These are phyloP conservation scores for Fusarium albosuccineum DNA, from an alignment of 2,329 filamentous ascomycete genomes.

Conservation along the genomic window DNA sequence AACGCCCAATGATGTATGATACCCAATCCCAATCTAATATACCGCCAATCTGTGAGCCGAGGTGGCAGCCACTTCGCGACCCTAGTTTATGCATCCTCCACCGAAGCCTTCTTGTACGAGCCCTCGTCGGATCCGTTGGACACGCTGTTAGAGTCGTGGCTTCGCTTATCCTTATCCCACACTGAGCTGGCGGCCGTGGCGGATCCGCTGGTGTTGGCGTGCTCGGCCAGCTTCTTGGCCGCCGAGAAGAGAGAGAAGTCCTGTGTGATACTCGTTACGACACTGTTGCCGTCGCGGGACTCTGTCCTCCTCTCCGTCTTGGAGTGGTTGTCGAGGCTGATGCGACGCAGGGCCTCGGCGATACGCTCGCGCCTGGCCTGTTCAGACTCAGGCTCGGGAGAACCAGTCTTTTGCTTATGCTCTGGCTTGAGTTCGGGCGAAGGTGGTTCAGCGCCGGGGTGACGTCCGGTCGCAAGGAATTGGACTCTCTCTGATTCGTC, in stretches of 20 bases:
- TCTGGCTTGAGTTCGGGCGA: constrained; percentile 11
- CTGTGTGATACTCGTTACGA: constrained; percentile 37
- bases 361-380: constrained; percentile 36
- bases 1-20: constrained; percentile 32
- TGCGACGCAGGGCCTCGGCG: constrained; percentile 37
- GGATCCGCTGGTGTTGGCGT: constrained; percentile 35
- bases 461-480: constrained; percentile 37
- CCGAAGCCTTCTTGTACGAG: constrained; percentile 43
- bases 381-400: constrained; percentile 25
- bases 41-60: background rate
- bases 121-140: constrained; percentile 29
- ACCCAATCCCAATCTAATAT: constrained; percentile 7
- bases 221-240: constrained; percentile 34
- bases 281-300: constrained; percentile 30
- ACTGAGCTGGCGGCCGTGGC: constrained; percentile 43
- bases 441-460: constrained; percentile 30
- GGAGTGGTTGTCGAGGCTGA: constrained; percentile 33
- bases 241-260: constrained; percentile 45
- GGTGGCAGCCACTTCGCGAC: background rate
- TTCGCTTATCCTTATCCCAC: constrained; percentile 33
- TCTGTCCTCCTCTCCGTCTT: constrained; percentile 19
- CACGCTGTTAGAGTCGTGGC: constrained; percentile 29
- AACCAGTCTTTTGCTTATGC: constrained; percentile 18
- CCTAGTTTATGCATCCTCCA: constrained; percentile 33
- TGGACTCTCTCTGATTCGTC: constrained; percentile 41